Base-by-base conservation (phyloP, 768 basidiomycete species). In the Collybia mongolica region DNA sequence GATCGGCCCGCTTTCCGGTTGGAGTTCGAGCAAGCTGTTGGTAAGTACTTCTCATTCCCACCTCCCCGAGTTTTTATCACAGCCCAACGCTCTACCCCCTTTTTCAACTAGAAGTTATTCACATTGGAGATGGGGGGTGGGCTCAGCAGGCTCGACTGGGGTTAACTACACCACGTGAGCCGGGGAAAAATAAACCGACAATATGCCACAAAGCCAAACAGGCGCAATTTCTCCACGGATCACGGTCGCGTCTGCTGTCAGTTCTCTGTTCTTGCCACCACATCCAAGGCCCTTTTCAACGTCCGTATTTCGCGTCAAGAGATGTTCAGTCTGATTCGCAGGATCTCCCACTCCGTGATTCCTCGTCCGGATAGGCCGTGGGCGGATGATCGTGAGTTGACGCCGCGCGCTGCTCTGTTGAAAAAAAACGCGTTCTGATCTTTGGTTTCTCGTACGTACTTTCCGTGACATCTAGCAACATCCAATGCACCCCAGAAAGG, bases 361-460 rank as follows among this genome's bases (percentile, higher is more conserved):
- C 82, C 84, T 22, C 80, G 87, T 46, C 78, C 83, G 20, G 88
- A 89, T 66, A 75, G 85, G 51, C 84, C 86, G 28, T 89, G 88
- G 88, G 76, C 77, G 58, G 86, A 90, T 48, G 87, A 90, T 63
- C 82, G 87, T 87, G 59, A 73, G 82, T 73, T 32, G 32, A 12
- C 32, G 24, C 7, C 24, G 24, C 24, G 24, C 24, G 7, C 32
- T 11, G 7, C 32, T 32, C 11, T 23, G 40, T 54, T 51, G 42
- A 55, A 44, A 52, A 49, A 36, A 45, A 46, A 58, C 66, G 61
- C 67, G 65, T 62, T 51, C 55, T 58, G 48, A 51, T 53, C 45
- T 41, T 42, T 42, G 23, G 39, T 39, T 51, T 44, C 56, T 54
- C 49, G 56, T 49, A 38, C 54, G 35, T 52, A 41, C 59, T 47